Evolutionary conservation across 257 asterid genomes (phyloP).

Genomic region (Gentiana dahurica): DNA sequence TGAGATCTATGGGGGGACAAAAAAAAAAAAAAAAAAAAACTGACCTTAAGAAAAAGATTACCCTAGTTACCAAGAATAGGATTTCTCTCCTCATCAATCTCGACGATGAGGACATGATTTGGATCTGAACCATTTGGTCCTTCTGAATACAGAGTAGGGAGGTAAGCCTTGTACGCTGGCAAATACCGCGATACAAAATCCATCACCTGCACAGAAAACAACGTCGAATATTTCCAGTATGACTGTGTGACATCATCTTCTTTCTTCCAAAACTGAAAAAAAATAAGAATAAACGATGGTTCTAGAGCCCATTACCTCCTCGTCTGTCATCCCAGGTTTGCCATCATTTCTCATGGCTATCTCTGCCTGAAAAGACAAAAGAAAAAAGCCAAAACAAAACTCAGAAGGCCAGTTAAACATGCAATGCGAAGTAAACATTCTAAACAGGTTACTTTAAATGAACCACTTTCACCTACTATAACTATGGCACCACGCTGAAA

Average conservation of each 20-base stretch:
- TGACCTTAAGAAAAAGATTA: slow-evolving; percentile 4
- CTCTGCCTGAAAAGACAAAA: slow-evolving; percentile 55
- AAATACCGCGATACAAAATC: slow-evolving; percentile 90
- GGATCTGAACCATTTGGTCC: slow-evolving; percentile 93
- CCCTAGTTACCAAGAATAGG: slow-evolving; percentile 71
- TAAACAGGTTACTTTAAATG: neutral
- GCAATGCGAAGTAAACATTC: neutral
- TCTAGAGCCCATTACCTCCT: slow-evolving; percentile 40
- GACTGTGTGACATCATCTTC: neutral
- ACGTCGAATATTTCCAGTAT: neutral
- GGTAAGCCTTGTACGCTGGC: slow-evolving; percentile 94
- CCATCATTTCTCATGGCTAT: slow-evolving; percentile 89
- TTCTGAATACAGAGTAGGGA: slow-evolving; percentile 83
- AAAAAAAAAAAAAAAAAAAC: slow-evolving; percentile 1
- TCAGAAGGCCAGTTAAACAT: slow-evolving; percentile 13
- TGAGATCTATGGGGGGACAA: neutral
- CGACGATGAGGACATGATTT: slow-evolving; percentile 52
- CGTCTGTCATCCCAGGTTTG: slow-evolving; percentile 74
- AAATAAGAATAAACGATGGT: neutral
- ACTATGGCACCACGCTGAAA: too few species aligned
- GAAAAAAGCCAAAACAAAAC: neutral
- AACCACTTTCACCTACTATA: too few species aligned
- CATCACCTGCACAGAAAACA: slow-evolving; percentile 36
- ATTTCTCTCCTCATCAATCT: slow-evolving; percentile 83
- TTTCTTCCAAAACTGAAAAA: neutral